phyloP scores from a whole-genome alignment of 2,329 filamentous ascomycete species.

The Gnomoniopsis sp. region DNA sequence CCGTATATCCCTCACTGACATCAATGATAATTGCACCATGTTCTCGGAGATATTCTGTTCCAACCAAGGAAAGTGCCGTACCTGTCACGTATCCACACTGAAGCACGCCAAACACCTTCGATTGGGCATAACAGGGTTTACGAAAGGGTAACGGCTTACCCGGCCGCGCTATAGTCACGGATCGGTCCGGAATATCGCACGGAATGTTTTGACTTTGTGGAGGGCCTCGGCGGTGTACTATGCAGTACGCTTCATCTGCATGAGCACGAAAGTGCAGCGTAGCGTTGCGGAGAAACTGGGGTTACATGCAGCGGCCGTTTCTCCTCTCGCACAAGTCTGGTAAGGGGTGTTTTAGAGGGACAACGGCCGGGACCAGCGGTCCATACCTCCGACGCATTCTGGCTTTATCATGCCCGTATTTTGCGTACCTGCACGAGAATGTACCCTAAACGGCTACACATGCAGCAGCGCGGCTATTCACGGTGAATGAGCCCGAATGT shows the following conservation, averaged over 20 bases:
- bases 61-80: neutral
- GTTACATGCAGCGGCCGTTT: neutral
- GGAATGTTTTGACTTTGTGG: neutral
- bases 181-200: neutral
- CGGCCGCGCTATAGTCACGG: neutral
- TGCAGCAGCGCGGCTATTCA: neutral
- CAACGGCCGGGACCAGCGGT: neutral
- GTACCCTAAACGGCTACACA: neutral
- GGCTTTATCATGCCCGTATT: no score
- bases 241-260: neutral
- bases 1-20: neutral
- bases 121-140: slow-evolving; percentile 3
- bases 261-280: neutral
- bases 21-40: slow-evolving; percentile 1
- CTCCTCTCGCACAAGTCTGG: neutral
- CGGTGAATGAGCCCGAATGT: neutral
- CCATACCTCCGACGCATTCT: no score
- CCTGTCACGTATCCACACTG: neutral
- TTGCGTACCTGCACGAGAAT: neutral
- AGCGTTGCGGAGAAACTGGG: neutral
- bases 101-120: neutral
- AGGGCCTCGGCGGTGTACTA: neutral
- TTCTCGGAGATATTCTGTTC: neutral
- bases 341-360: neutral
- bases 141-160: neutral